Base-by-base conservation (phyloP, 1,139 yeast genomes). In the Nakaseomyces delphensis region DNA sequence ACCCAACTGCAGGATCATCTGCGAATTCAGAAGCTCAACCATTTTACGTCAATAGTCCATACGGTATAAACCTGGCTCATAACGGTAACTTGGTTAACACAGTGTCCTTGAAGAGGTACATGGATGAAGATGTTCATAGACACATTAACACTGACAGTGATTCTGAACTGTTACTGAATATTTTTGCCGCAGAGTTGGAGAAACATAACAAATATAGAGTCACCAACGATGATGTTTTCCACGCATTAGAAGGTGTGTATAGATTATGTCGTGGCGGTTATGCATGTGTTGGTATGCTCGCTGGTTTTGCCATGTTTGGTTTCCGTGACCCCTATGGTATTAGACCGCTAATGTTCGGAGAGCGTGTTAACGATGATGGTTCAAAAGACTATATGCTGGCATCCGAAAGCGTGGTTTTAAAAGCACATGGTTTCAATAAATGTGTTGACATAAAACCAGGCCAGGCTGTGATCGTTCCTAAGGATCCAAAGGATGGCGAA, bases 1-100 rank as follows among this genome's bases (percentile, higher is more conserved):
- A 91, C 60, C 99, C 99, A 39, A 91, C 99, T 28, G 97, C 98
- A 30, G 98, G 99, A n/a, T 83, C 95, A 7, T 79, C 86, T 55
- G 93, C 97, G 43, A 91, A 89, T 48, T 80, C 95, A 46, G 99
- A 91, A 66, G 98, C 99, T 3, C 99, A 91, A 68, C 99, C 99
- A 4, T 93, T 91, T 60, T 91, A 93, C 60, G 99, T 91, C 51
- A 91, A 91, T 68, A 80, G 96, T 38, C 98, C 98, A 3, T 91
- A 87, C 57, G 98, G 98, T 45, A 80, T 91, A 49, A 76, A 84
- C 36, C 63, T 93, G 63, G 77, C 93, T 46, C 98, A 91, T 65
- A 91, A 91, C 63, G 98, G 98, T 56, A 91, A 93, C 64, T 72
- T 91, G 58, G 95, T 89, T 46, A 93, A 91, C 63, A 84, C 94